Evolutionary conservation across 768 basidiomycete genomes (phyloP).

Genomic region (Cystoderma amianthinum): DNA sequence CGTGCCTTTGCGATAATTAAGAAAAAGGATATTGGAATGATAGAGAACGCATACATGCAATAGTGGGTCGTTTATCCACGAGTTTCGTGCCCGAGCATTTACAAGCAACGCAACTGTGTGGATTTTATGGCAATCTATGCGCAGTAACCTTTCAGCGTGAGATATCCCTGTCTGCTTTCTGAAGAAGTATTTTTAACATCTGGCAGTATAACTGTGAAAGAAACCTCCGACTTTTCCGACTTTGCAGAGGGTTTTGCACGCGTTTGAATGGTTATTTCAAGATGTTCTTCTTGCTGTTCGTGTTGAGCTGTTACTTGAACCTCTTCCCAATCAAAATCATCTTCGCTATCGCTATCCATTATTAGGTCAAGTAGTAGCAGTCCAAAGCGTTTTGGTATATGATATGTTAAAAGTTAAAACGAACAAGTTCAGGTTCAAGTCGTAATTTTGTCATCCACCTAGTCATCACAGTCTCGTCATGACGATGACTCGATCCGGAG

Average conservation of each 20-base stretch:
- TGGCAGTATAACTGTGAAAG: not conserved
- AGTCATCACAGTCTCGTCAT: no score
- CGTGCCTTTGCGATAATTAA: conserved; percentile 81
- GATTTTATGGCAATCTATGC: conserved; percentile 83
- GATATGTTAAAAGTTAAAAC: no score
- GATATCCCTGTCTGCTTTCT: conserved; percentile 42
- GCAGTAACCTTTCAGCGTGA: conserved; percentile 62
- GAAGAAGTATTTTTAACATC: conserved; percentile 3
- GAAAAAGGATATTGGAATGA: conserved; percentile 1
- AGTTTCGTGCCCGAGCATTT: conserved; percentile 71
- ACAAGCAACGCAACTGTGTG: conserved; percentile 80
- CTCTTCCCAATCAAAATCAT: conserved; percentile 80
- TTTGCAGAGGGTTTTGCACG: conserved; percentile 29
- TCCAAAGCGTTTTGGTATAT: no score
- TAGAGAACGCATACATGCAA: conserved; percentile 71
- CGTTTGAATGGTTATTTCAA: conserved; percentile 69
- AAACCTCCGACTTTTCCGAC: conserved; percentile 20
- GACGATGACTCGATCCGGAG: no score
- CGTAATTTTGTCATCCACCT: no score
- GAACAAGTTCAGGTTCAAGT: no score
- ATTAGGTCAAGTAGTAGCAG: no score
- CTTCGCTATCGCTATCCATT: conserved; percentile 58
- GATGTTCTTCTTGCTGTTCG: conserved; percentile 31
- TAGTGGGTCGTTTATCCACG: conserved; percentile 75
- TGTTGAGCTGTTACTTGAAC: conserved; percentile 51